Evolutionary conservation across 495 filamentous ascomycete genomes (phyloP).

Genomic region (Trichodelitschia bisporula): DNA sequence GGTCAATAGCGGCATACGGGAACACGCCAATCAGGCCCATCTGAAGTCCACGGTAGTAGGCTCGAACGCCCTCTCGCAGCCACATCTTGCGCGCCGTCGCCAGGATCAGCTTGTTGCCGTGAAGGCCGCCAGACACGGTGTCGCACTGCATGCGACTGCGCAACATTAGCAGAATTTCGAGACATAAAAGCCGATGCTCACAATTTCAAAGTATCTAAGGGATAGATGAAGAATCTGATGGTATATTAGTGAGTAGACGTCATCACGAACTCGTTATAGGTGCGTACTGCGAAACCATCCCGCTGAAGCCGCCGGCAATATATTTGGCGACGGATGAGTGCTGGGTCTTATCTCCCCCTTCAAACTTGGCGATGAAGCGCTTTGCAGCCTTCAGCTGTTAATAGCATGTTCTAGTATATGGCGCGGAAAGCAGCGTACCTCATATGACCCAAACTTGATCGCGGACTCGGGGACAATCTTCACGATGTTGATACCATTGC

Average conservation of each 20-base stretch:
- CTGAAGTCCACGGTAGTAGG: conserved; percentile 78
- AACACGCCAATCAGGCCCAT: conserved; percentile 92
- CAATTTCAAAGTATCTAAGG: conserved; percentile 94
- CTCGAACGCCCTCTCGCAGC: conserved; percentile 39
- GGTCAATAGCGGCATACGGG: conserved; percentile 89
- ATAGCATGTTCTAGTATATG: conserved; percentile 1
- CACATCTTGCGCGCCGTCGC: conserved; percentile 70
- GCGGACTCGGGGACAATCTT: conserved; percentile 98
- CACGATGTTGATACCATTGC: conserved; percentile 86
- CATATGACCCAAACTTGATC: conserved; percentile 91
- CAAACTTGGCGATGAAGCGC: conserved; percentile 57
- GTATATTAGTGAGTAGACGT: conserved; percentile 2
- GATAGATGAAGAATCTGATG: conserved; percentile 68
- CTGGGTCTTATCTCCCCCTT: conserved; percentile 60
- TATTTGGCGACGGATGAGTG: conserved; percentile 58
- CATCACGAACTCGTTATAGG: background rate
- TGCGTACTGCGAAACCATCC: conserved; percentile 73
- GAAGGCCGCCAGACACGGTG: conserved; percentile 59
- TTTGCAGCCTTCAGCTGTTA: conserved; percentile 43
- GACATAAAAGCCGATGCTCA: conserved; percentile 21
- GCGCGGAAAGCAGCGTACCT: conserved; percentile 21
- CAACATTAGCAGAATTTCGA: background rate
- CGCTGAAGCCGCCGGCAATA: conserved; percentile 67
- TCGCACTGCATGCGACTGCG: conserved; percentile 73
- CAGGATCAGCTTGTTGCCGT: conserved; percentile 63